Evolutionary conservation across 2,329 filamentous ascomycete genomes (phyloP), one percentile per base, ranked within the genome.

Genomic region (Gremmenia infestans): DNA sequence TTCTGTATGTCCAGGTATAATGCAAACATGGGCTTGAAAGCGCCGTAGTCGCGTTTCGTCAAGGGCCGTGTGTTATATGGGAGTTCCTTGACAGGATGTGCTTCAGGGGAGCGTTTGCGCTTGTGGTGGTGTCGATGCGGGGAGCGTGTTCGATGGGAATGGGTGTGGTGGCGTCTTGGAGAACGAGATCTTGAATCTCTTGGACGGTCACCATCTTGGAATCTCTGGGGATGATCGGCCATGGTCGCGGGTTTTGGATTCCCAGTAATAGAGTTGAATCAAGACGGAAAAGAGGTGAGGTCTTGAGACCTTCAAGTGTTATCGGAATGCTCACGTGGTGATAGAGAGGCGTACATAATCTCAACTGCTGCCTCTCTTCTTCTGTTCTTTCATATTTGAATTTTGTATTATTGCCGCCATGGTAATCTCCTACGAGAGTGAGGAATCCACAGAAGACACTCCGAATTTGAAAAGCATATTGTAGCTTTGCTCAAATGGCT

Each of bases 1-100:
- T 97, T 97, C 72, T 97, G 93, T 36, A 96, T 81, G 64, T 92
- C 88, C 25, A 97, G 79, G 65, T 97, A 97, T 48, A 89, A 82
- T 15, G 86, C 89, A 60, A 97, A 89, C 57, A 97, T 76, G 0
- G 87, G 81, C 59, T 81, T 79, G 67, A 90, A 91, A 0, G 73
- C 65, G 1, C 74, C 71, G n/a, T 87, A 76, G 62, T 95, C 89
- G 52, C 80, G 77, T 67, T 88, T 92, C 7, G 80, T 81, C 4
- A 97, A 77, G 45, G 77, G 76, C 12, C 80, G 79, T 3, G 89
- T 85, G 51, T 79, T 76, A 65, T 83, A 86, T 0, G 91, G 91
- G 9, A 95, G 77, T 15, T 50, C 53, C 32, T 56, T 58, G 3
- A 52, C 32, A 17, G 54, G 54, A 15, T 37, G 23, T 39, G 52